phyloP scores from a whole-genome alignment of 75 land plant species.

The Larix kaempferi region DNA sequence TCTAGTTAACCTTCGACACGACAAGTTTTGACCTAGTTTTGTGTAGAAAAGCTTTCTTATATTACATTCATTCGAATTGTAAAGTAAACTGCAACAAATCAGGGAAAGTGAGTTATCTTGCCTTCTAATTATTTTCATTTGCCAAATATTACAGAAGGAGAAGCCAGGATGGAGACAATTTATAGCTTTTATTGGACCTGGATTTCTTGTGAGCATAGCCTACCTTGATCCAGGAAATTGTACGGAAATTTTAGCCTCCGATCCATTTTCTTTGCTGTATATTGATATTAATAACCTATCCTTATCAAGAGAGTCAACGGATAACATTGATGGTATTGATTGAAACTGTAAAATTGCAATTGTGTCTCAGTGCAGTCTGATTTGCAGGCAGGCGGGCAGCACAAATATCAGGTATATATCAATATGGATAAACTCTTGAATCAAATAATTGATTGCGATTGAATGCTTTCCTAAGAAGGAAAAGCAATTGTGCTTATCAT shows the following conservation, averaged over 20 bases:
- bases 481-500: too few relatives aligned
- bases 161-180: conserved; percentile 50
- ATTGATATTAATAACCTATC: background rate
- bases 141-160: too few relatives aligned
- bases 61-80: too few relatives aligned
- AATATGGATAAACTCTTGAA: background rate
- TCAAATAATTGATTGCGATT: background rate
- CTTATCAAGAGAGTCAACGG: too few relatives aligned
- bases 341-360: too few relatives aligned
- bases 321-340: too few relatives aligned
- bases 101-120: too few relatives aligned
- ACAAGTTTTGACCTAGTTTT: too few relatives aligned
- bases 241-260: background rate
- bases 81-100: too few relatives aligned
- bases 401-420: conserved; percentile 45
- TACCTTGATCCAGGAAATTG: conserved; percentile 38
- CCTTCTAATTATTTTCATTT: too few relatives aligned
- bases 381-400: conserved; percentile 60
- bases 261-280: background rate
- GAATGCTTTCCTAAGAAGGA: background rate
- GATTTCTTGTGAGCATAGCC: conserved; percentile 53
- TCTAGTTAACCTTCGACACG: too few relatives aligned
- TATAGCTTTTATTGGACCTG: conserved; percentile 82
- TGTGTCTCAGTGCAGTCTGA: conserved; percentile 59
- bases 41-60: too few relatives aligned